Evolutionary conservation across 179 eudicot species (phyloP), one percentile per base, ranked within the genome.

Genomic region (Spergularia azorica): DNA sequence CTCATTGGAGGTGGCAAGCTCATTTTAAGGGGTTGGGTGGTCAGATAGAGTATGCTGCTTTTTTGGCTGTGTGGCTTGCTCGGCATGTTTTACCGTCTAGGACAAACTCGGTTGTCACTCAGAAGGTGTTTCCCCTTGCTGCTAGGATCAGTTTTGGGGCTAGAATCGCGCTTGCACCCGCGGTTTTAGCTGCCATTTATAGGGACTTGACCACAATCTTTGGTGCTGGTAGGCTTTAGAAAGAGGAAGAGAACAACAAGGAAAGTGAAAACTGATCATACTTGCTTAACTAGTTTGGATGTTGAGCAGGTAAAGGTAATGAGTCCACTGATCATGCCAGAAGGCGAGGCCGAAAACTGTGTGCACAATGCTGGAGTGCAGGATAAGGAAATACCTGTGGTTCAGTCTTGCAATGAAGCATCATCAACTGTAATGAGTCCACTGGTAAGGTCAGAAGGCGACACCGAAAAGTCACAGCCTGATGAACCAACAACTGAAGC

Each of bases 31-130:
- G 71, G 38, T 36, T 1, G 0, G 71, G 52, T 39, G 85, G 76
- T 6, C 46, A 70, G 13, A 15, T 76, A 2, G 89, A 83, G 58
- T 86, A 85, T 41, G 80, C 64, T 39, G 90, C 83, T 9, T 85
- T 85, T 81, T 80, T 87, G 3, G 39, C 82, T 4, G 21, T 80
- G 4, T 89, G 90, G 86, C 55, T 89, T 15, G 82, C 87, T 0
- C 76, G 86, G 68, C 81, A 65, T 75, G 88, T 89, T n/a, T 79
- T 89, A 9, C 80, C 82, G 3, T 2, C n/a, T 2, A 15, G 15
- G 14, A 15, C 16, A 1, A 1, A 1, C 0, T 36, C 2, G 5
- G 41, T n/a, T 1, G 26, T 86, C 7, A 8, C 4, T 1, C 41
- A 9, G 9, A 0, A 51, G 62, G 80, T 79, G 68, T 79, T 83